These are phyloP conservation scores for Erythrobasidium hasegawianum DNA, from an alignment of 1,284 basidiomycete genomes.

Conservation along the genomic window DNA sequence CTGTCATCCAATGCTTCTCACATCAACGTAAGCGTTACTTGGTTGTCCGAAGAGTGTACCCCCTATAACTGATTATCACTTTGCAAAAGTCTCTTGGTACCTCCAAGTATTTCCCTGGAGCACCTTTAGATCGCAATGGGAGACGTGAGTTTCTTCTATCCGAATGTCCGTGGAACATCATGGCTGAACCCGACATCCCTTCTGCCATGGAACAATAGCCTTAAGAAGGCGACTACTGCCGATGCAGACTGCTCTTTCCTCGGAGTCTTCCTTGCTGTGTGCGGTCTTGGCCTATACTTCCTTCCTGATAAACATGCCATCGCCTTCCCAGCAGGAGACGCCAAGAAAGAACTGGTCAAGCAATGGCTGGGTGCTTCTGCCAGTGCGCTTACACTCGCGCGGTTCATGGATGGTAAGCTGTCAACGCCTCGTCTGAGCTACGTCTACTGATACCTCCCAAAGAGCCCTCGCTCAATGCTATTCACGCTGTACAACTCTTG, in stretches of 20 bases:
- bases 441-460: background rate
- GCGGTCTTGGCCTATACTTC: constrained; percentile 13
- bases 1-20: constrained; percentile 13
- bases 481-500: constrained; percentile 7
- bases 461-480: constrained; percentile 16
- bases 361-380: constrained; percentile 15
- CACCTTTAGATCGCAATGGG: constrained; percentile 3
- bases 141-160: background rate
- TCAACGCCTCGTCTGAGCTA: too few relatives aligned
- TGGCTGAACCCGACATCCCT: too few relatives aligned
- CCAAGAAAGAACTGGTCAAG: constrained; percentile 1
- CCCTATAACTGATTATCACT: background rate
- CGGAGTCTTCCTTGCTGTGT: constrained; percentile 9
- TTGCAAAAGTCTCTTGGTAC: constrained; percentile 8
- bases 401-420: constrained; percentile 13
- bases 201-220: too few relatives aligned
- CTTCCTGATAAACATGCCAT: constrained; percentile 9
- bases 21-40: background rate
- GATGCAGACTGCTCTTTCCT: constrained; percentile 14
- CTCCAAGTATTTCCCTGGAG: constrained; percentile 7
- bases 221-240: background rate
- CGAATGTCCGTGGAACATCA: too few relatives aligned
- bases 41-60: too few relatives aligned
- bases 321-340: background rate
- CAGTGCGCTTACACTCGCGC: constrained; percentile 9